These are phyloP conservation scores for Musa schizocarpa DNA, from an alignment of 176 grass and related monocot species.

Conservation along the genomic window DNA sequence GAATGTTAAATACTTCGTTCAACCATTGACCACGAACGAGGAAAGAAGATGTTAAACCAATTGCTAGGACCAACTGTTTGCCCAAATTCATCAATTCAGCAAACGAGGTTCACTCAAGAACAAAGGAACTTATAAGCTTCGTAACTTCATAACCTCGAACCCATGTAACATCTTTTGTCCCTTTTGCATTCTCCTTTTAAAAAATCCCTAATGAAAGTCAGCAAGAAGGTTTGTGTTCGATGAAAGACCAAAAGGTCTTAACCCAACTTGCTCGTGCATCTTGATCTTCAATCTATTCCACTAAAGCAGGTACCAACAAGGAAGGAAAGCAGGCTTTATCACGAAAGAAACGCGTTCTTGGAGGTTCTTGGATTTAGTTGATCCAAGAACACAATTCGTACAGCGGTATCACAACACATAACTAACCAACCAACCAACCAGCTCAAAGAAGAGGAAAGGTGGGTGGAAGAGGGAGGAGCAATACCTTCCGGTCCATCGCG, in stretches of 20 bases:
- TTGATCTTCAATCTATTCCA: background rate
- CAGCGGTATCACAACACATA: background rate
- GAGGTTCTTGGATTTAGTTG: background rate
- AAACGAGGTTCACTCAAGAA: too few relatives aligned
- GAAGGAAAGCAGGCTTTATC: background rate
- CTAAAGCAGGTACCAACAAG: background rate
- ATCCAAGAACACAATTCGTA: background rate
- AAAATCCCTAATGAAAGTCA: background rate
- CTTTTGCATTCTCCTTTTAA: too few relatives aligned
- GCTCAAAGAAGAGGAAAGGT: background rate
- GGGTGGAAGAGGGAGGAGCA: background rate
- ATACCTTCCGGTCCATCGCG: constrained; percentile 25
- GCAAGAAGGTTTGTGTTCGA: background rate
- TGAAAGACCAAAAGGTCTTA: background rate
- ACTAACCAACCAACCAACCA: background rate
- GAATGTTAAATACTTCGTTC: background rate
- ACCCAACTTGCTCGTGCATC: background rate
- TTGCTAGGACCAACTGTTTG: too few relatives aligned
- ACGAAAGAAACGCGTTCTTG: background rate
- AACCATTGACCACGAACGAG: background rate
- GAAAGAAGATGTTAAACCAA: background rate
- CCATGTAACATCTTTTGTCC: too few relatives aligned
- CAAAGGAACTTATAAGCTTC: too few relatives aligned
- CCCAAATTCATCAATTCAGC: too few relatives aligned
- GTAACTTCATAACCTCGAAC: too few relatives aligned